Evolutionary conservation across 257 asterid genomes (phyloP).

Genomic region (Coffea canephora): DNA sequence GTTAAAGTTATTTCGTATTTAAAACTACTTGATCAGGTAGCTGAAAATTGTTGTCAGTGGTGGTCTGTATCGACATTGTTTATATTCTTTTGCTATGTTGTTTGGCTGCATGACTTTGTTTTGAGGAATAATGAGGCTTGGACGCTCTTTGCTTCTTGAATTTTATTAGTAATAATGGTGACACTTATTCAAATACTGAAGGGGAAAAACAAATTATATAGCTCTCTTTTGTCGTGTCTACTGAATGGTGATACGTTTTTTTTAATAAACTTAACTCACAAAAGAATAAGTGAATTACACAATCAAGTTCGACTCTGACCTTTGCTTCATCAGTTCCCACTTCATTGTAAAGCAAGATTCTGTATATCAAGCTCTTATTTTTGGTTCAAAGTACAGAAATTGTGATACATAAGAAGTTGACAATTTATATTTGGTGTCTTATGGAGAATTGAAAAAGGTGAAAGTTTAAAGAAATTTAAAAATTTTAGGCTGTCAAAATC

Average conservation of each 20-base stretch:
- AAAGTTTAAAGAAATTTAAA: background rate
- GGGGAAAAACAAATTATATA: too few relatives aligned
- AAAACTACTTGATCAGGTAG: conserved; percentile 73
- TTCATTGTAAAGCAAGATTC: too few relatives aligned
- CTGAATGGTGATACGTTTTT: background rate
- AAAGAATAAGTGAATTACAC: background rate
- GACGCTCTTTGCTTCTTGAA: background rate
- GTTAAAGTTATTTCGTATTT: conserved; percentile 69
- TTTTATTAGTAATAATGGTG: background rate
- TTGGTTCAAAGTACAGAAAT: background rate
- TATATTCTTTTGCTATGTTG: background rate
- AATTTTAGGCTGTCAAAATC: background rate
- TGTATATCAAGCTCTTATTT: background rate
- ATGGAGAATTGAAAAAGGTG: background rate
- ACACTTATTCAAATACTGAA: background rate
- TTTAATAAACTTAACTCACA: background rate
- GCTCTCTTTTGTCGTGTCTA: too few relatives aligned
- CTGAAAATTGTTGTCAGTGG: conserved; percentile 4
- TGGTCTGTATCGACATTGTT: background rate
- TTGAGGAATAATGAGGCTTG: background rate
- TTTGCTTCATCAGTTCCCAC: background rate
- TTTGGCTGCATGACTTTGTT: background rate
- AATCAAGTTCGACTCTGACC: background rate
- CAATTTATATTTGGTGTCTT: background rate
- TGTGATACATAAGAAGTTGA: background rate